Evolutionary conservation across 2,329 filamentous ascomycete species (phyloP), one percentile per base, ranked within the genome.

Genomic region (Myrmaecium sp.): DNA sequence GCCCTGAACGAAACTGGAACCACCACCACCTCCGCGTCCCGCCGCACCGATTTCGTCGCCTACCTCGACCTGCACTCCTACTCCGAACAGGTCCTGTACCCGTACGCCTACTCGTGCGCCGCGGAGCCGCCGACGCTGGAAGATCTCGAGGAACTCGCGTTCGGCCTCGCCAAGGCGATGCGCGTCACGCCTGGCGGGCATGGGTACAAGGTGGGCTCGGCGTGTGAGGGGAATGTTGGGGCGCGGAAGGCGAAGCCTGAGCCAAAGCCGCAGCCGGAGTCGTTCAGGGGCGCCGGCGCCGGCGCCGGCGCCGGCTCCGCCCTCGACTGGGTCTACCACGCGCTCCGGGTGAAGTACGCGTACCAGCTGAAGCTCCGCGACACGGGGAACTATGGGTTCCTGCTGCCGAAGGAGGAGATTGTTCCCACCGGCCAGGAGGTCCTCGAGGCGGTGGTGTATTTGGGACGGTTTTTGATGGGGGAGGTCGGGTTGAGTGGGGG

Each of bases 301-400:
- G n/a, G n/a, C n/a, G n/a, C n/a, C n/a, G 71, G 74, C 3, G 84
- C 86, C 20, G 86, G 86, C 3, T 84, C 79, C 25, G 81, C 80
- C 2, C 70, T 95, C 21, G 89, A 95, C 52, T 95, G 80, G 72
- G 93, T 98, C 52, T 93, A 92, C 47, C 80, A 92, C 40, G 77
- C 91, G 41, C 54, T 95, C 33, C 60, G 65, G 24, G 79, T 86
- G 11, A 73, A 70, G 35, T 92, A 81, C 48, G 79, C 82, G 31
- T 95, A 91, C 49, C 89, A 95, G 59, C 76, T 89, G 54, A 95
- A 95, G 56, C 60, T 98, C 15, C 66, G 89, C 25, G 89, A 98
- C 48, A 89, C 79, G 0, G 89, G 89, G 6, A 89, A 74, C 47
- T 95, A 95, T 47, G 89, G 89, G 0, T 98, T 95, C 47, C 57